These are phyloP conservation scores for Sugiyamaella castrensis DNA, from an alignment of 1,139 yeast species.

Conservation along the genomic window DNA sequence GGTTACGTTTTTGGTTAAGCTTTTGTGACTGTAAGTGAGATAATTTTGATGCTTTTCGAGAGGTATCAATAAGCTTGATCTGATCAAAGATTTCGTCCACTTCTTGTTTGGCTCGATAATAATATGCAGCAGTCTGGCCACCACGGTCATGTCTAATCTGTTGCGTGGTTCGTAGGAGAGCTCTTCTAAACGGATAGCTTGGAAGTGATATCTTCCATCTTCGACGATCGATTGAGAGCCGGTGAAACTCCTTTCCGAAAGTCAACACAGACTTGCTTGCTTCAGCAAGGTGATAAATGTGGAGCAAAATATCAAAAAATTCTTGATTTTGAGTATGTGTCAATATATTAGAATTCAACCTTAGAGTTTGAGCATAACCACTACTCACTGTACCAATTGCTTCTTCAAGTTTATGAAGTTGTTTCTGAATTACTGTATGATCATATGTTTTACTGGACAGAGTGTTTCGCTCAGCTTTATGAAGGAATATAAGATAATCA, in stretches of 20 bases:
- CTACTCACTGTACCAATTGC: slow-evolving; percentile 13
- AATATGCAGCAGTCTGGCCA: slow-evolving; percentile 44
- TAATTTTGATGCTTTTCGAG: slow-evolving; percentile 30
- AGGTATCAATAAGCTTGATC: slow-evolving; percentile 41
- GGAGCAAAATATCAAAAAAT: slow-evolving; percentile 22
- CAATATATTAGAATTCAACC: slow-evolving; percentile 5
- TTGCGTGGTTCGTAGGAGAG: slow-evolving; percentile 42
- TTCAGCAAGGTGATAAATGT: slow-evolving; percentile 25
- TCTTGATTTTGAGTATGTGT: slow-evolving; percentile 19
- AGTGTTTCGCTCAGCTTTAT: slow-evolving; percentile 7
- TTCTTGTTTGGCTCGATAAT: slow-evolving; percentile 44
- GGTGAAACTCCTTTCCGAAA: slow-evolving; percentile 19
- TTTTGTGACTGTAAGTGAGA: background rate
- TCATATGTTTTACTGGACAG: slow-evolving; percentile 2
- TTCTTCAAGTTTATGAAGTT: slow-evolving; percentile 6
- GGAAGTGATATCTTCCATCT: slow-evolving; percentile 40
- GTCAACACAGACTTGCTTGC: slow-evolving; percentile 20
- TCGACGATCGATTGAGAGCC: slow-evolving; percentile 19
- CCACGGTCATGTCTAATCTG: slow-evolving; percentile 49
- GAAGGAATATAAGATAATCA: slow-evolving; percentile 18
- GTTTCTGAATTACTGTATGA: background rate
- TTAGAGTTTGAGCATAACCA: slow-evolving; percentile 14
- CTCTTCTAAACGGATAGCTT: slow-evolving; percentile 42
- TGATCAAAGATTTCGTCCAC: slow-evolving; percentile 50
- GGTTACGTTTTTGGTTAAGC: slow-evolving; percentile 1